Evolutionary conservation across 2,329 filamentous ascomycete species (phyloP).

Genomic region (Monosporascus sp.): DNA sequence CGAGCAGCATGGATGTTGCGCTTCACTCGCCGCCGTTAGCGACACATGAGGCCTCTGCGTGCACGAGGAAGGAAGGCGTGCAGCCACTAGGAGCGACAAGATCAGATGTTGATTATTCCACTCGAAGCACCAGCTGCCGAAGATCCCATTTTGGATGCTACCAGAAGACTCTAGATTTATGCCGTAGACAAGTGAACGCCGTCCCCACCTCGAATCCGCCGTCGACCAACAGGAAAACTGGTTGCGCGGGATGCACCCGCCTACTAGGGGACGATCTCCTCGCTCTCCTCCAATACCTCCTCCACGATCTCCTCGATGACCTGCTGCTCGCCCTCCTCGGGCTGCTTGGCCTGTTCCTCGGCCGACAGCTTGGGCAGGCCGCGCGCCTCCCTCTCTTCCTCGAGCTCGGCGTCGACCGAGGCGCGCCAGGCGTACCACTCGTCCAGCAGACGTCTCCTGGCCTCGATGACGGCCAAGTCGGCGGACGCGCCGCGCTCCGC

Average conservation of each 20-base stretch:
- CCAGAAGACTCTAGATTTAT: conserved; percentile 4
- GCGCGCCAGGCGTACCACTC: conserved; percentile 88
- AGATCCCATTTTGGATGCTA: conserved; percentile 2
- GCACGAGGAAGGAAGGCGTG: no score
- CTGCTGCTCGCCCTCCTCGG: conserved; percentile 61
- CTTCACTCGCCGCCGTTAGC: no score
- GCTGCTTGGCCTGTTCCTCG: conserved; percentile 54
- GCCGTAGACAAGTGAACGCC: conserved; percentile 6
- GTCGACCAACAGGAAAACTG: neutral
- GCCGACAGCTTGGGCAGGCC: conserved; percentile 63
- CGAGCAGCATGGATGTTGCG: no score
- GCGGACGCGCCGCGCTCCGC: conserved; percentile 88
- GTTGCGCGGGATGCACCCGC: neutral
- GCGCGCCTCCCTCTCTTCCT: conserved; percentile 62
- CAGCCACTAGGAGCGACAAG: no score
- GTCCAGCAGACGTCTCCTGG: conserved; percentile 70
- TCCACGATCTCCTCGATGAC: conserved; percentile 86
- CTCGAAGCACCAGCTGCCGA: no score
- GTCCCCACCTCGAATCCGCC: neutral
- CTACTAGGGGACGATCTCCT: conserved; percentile 57
- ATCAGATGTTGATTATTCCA: no score
- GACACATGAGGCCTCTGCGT: no score
- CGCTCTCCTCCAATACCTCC: conserved; percentile 78
- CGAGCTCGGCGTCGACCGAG: conserved; percentile 63
- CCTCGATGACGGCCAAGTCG: conserved; percentile 89